Evolutionary conservation across 805 yeast species (phyloP), one percentile per base, ranked within the genome.

Genomic region (Yarrowia phangngaensis): DNA sequence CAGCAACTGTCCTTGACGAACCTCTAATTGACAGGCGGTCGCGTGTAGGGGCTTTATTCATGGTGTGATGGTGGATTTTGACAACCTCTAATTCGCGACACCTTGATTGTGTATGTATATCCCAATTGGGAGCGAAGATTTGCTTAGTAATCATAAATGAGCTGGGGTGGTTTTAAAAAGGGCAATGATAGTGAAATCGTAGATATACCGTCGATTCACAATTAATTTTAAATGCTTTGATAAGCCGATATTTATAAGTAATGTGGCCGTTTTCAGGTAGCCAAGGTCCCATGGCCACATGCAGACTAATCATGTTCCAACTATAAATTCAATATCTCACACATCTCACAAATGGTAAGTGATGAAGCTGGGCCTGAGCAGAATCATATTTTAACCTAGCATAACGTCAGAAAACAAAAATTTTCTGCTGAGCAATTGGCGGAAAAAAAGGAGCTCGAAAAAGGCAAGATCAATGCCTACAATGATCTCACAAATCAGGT

Each of bases 1-100:
- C 96, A 0, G 90, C 76, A 0, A 88, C 86, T 0, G 78, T 71
- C 54, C 79, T 78, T 8, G 94, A 79, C 0, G 94, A 83, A 9
- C 95, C 96, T 57, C 80, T 80, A 33, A 84, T 64, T 2, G 87
- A 79, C 49, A 79, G 60, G 57, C 76, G 73, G 5, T 79, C 70
- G 36, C 71, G 55, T 9, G 70, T 66, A 20, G 73, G 73, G 8
- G 48, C 35, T 9, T 41, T 29, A 28, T 17, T 41, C 48, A 41
- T 41, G 19, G 16, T 13, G 9, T 11, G 14, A 14, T 1, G 16
- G 9, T n/a, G 9, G 15, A 20, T 8, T n/a, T 12, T 26, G 28
- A 11, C 14, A 14, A 6, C 14, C n/a, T 26, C 14, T 26, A 14
- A 26, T 26, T 12, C 9, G 5, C 9, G 6, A 26, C 14, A 14